Conservation (phyloP, 106 monocot genomes). For the Cymbidium sinense region DNA sequence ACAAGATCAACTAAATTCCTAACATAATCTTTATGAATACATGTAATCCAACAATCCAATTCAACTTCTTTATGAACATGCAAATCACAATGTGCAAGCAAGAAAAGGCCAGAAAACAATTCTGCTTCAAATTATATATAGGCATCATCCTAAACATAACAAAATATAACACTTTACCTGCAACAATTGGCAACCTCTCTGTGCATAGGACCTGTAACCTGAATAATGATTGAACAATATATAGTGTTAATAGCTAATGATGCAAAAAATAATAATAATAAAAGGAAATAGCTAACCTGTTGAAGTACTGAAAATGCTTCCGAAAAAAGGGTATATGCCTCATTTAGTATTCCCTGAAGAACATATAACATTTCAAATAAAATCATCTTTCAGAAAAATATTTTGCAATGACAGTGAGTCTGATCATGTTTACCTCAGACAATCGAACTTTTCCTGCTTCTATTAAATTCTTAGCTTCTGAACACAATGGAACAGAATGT, state of each 20-base stretch:
- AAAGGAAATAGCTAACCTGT: conserved; percentile 46
- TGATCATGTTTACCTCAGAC: conserved; percentile 52
- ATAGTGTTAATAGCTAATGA: background rate
- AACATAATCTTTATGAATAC: background rate
- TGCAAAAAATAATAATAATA: background rate
- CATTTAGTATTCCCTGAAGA: conserved; percentile 77
- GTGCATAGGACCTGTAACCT: conserved; percentile 99
- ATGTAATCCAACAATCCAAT: background rate
- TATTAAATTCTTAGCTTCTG: conserved; percentile 74
- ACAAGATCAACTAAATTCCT: background rate
- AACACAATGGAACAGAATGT: conserved; percentile 87
- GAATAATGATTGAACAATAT: conserved; percentile 14
- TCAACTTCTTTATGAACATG: background rate
- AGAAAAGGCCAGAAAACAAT: background rate
- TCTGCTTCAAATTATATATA: background rate
- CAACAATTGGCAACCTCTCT: conserved; percentile 95
- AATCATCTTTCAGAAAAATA: background rate
- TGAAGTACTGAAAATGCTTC: conserved; percentile 96
- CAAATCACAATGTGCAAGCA: background rate
- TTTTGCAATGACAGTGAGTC: background rate
- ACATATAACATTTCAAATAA: conserved; percentile 7
- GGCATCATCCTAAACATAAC: background rate
- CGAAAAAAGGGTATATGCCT: conserved; percentile 86
- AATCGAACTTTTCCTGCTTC: conserved; percentile 80
- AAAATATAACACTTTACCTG: conserved; percentile 33